Base-by-base conservation (phyloP, 345 rosid species). In the Geranium rotundifolium region DNA sequence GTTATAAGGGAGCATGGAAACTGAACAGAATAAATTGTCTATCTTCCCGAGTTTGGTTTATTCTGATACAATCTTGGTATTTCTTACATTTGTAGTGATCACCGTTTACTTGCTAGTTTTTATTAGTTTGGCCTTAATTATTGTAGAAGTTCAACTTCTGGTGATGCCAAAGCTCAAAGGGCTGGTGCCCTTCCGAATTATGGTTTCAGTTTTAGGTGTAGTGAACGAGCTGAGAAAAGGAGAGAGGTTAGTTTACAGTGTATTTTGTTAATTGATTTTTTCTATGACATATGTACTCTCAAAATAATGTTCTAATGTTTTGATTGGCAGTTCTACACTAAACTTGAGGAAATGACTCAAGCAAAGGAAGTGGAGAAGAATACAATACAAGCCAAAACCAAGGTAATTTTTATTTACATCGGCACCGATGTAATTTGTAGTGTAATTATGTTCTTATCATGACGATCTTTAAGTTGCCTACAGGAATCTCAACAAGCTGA, bases 401-500 rank as follows among this genome's bases (percentile, higher is more conserved):
- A 90, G 96, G 99, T 88, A 59, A 5, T 37, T 6, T 46, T 46
- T 9, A 46, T 46, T 46, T 46, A 46, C 52, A 46, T 46, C 16
- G 0, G 52, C 16, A 46, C 52, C 3, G 52, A 7, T 65, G 16
- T 54, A 30, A 39, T 67, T 49, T 56, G 17, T 39, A 62, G 16
- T 63, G 10, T 7, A 31, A 63, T 2, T 4, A 63, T 71, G 14
- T 9, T 60, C 37, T 69, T 59, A 34, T 19, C 54, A 59, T 68
- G 29, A 34, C 34, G 16, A 59, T 20, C 19, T 37, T 71, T 27
- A 59, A 52, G 73, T 18, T 37, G 59, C 62, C 59, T 59, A 12
- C 77, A 95, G 99, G 97, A 95, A 84, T 77, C 89, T 58, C 97
- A 86, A 82, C 95, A 95, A 69, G 99, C 97, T 54, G 99, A 95